Evolutionary conservation across 2,329 filamentous ascomycete genomes (phyloP), one percentile per base, ranked within the genome.

Genomic region (Periconia sp.): DNA sequence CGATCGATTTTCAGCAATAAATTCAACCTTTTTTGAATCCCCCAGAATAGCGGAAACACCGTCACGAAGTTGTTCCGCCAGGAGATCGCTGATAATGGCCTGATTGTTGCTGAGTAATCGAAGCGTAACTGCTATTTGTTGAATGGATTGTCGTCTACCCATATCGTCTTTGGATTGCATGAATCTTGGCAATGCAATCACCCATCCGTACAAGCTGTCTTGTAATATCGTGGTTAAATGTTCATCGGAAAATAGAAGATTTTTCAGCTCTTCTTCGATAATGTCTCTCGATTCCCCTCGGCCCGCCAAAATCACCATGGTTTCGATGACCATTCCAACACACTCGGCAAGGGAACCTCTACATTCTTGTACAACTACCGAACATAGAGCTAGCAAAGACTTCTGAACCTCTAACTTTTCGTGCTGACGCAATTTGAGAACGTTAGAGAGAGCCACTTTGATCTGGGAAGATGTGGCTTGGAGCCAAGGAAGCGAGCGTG

Each of bases 141-240:
- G 82, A 23, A 97, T 82, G 1, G 87, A 85, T 51, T 83, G 82
- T 56, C 85, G 81, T 70, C 95, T 96, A 27, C 82, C 79, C n/a
- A 81, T 80, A 61, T 96, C 91, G 63, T 97, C 92, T 60, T 86
- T 88, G 9, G 86, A 85, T 69, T 93, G 91, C 85, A 97, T 92
- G 14, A 91, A 75, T 15, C 92, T 84, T 6, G 93, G 88, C 17
- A 99, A 81, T 41, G 90, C 87, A 2, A 85, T 84, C 20, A 92
- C 82, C 92, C 92, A 97, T 49, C 86, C 86, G 70, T 93, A 89
- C 1, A 95, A 80, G 1, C 84, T 88, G 27, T 81, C 82, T 62
- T 90, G 90, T 23, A 93, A 77, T 2, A 83, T 76, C 19, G 89
- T 85, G 3, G 81, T 76, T 1, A 92, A 79, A 46, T 82, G 77